phyloP scores from a whole-genome alignment of 1,284 basidiomycete genomes.

The Ceratobasidium sp. region DNA sequence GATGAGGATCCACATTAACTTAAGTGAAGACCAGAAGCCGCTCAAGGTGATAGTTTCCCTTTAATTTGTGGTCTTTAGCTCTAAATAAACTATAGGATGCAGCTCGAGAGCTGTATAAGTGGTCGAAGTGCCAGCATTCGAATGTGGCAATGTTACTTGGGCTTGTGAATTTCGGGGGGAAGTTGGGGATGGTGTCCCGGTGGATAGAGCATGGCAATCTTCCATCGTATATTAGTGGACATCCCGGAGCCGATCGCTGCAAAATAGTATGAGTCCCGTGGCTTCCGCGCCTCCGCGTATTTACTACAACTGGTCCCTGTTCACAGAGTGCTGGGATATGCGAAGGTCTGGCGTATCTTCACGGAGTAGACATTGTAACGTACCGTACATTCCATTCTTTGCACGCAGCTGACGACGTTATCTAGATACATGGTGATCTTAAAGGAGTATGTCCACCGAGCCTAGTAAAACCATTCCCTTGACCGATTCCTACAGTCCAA shows the following conservation, averaged over 20 bases:
- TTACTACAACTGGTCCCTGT: not conserved
- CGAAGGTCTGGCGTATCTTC: not conserved
- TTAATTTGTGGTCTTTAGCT: not conserved
- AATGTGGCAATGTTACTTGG: not conserved
- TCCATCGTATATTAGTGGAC: not conserved
- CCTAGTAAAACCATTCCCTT: not conserved
- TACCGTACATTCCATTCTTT: not conserved
- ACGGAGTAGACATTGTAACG: not conserved
- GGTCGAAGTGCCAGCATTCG: conserved; percentile 10
- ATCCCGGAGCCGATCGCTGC: not conserved
- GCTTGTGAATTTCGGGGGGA: not conserved
- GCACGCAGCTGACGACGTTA: not conserved
- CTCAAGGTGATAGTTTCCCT: not conserved
- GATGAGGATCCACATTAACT: not conserved
- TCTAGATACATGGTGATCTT: conserved; percentile 20
- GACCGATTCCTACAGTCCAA: not conserved
- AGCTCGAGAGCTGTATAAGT: not conserved
- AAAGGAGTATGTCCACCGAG: conserved; percentile 10
- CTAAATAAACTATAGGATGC: not conserved
- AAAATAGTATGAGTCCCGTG: not conserved
- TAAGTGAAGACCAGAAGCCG: not conserved
- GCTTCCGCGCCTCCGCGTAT: no score
- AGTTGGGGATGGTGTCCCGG: not conserved
- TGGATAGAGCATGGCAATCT: conserved; percentile 16
- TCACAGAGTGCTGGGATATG: not conserved